Evolutionary conservation across 768 basidiomycete genomes (phyloP).

Genomic region (Glaciozyma martinii): DNA sequence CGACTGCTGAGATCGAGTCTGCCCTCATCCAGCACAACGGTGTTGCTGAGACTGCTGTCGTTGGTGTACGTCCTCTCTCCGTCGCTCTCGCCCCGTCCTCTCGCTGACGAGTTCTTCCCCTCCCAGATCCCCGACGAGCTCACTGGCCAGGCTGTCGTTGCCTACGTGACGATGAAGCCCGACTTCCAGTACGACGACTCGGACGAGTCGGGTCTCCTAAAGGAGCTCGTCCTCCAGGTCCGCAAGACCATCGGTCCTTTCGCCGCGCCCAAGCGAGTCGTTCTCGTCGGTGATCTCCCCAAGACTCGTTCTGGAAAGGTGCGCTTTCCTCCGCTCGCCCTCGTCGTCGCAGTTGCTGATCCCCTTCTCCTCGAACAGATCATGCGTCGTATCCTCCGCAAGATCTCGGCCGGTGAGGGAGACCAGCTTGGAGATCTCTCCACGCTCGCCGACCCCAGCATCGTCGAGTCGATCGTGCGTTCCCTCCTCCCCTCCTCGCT

Average conservation of each 20-base stretch:
- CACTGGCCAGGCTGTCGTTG: slow-evolving; percentile 86
- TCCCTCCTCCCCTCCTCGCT: too few relatives aligned
- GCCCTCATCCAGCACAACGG: slow-evolving; percentile 90
- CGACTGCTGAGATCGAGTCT: slow-evolving; percentile 95
- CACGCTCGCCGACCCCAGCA: slow-evolving; percentile 77
- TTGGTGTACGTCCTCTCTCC: slow-evolving; percentile 68
- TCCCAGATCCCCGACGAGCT: slow-evolving; percentile 56
- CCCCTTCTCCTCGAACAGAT: slow-evolving; percentile 47
- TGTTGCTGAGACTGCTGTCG: slow-evolving; percentile 92
- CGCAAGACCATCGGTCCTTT: slow-evolving; percentile 97
- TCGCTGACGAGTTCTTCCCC: slow-evolving; percentile 35
- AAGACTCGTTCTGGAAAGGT: slow-evolving; percentile 93
- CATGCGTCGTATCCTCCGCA: slow-evolving; percentile 92
- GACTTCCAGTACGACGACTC: slow-evolving; percentile 69
- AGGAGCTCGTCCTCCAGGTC: slow-evolving; percentile 89
- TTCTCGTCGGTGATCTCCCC: slow-evolving; percentile 56
- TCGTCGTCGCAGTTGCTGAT: background rate
- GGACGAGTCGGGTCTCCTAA: slow-evolving; percentile 61
- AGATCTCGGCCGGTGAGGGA: slow-evolving; percentile 87
- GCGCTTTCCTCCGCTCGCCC: background rate
- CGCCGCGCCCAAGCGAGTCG: slow-evolving; percentile 86
- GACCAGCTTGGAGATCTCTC: slow-evolving; percentile 93
- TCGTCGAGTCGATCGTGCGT: slow-evolving; percentile 65
- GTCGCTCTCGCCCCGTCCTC: background rate
- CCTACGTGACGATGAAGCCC: slow-evolving; percentile 90